Evolutionary conservation across 306 rosid species (phyloP), one percentile per base, ranked within the genome.

Genomic region (Malus fusca): DNA sequence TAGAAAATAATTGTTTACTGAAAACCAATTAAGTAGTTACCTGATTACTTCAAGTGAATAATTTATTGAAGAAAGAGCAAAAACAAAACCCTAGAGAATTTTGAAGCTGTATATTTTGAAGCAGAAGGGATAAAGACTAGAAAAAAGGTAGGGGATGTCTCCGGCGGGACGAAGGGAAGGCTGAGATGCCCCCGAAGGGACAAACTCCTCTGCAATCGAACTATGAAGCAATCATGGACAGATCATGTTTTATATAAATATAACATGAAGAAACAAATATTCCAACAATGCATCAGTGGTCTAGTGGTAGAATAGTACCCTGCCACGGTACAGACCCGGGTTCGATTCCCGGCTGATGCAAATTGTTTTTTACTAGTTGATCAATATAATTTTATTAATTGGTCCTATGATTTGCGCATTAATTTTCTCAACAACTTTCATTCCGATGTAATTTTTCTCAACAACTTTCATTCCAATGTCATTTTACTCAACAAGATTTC

Each of bases 221-320:
- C n/a, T n/a, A n/a, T n/a, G n/a, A n/a, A n/a, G n/a, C n/a, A n/a
- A n/a, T n/a, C n/a, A n/a, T 48, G 53, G 17, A 11, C 15, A 3
- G 17, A 11, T 5, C 5, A 4, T 3, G 4, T 46, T 0, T 4
- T 46, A 46, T 46, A 46, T 14, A 22, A n/a, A n/a, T 59, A 59
- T 59, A 8, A 2, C 0, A 3, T 4, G 1, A 3, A 3, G 43
- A 31, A 12, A 0, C 17, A 5, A 21, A 0, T 0, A 0, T 0
- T 0, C 1, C 8, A 55, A 0, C 18, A 1, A 14, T 1, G 91
- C 93, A 89, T 92, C 96, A 91, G 93, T 90, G 97, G 96, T 91
- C 96, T 91, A 88, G 96, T 90, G 97, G 97, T 90, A 91, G 97
- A 88, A 88, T 93, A 91, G 91, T 88, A 84, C 90, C 88, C 92